phyloP scores from a whole-genome alignment of 768 basidiomycete species.

The Dacryopinax primogenitus region DNA sequence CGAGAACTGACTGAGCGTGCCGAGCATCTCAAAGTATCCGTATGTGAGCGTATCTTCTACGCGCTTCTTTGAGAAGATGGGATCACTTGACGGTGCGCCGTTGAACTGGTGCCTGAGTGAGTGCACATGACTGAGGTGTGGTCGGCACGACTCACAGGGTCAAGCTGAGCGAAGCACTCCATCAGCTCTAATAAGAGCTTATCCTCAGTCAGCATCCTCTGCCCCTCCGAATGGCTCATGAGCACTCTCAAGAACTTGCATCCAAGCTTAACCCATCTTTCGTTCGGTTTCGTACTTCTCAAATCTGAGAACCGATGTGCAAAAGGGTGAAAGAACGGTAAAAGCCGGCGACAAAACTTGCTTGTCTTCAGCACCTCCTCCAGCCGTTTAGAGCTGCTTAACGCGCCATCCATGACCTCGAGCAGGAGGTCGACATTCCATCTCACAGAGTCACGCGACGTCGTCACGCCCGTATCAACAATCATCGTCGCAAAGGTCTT shows the following conservation, averaged over 20 bases:
- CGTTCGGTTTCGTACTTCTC: constrained; percentile 56
- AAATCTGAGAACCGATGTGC: constrained; percentile 73
- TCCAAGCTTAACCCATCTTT: constrained; percentile 77
- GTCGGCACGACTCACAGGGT: constrained; percentile 48
- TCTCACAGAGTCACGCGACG: constrained; percentile 50
- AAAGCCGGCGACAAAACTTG: constrained; percentile 77
- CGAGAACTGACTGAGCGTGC: constrained; percentile 71
- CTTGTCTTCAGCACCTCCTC: constrained; percentile 90
- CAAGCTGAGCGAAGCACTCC: constrained; percentile 80
- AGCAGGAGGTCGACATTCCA: constrained; percentile 88
- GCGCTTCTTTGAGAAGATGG: constrained; percentile 62
- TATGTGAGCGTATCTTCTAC: constrained; percentile 71
- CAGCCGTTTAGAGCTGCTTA: constrained; percentile 79
- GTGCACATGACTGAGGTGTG: neutral
- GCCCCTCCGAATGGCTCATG: constrained; percentile 68
- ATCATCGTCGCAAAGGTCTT: constrained; percentile 72
- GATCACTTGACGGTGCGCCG: constrained; percentile 18
- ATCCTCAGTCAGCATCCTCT: constrained; percentile 76
- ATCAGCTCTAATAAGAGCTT: constrained; percentile 71
- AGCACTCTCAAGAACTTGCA: constrained; percentile 72
- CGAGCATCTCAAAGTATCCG: constrained; percentile 94
- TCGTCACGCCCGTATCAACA: constrained; percentile 66
- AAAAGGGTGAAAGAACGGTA: constrained; percentile 88
- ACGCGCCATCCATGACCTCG: constrained; percentile 81
- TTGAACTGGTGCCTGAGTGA: constrained; percentile 15